Base-by-base conservation (phyloP, 108 stramenopile genomes). In the Cyclotella cryptica region DNA sequence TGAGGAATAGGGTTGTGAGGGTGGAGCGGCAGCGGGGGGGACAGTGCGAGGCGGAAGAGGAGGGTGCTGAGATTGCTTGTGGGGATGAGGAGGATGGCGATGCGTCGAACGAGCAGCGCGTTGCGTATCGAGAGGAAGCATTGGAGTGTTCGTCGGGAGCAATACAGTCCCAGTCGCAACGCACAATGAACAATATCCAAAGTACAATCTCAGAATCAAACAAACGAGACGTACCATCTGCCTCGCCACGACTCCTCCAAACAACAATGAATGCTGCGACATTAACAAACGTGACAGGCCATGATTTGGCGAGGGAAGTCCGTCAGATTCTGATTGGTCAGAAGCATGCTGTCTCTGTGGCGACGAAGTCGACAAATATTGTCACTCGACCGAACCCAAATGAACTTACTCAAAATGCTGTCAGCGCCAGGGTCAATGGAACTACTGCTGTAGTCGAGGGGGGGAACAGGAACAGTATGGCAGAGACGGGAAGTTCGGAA, bases 251-350 rank as follows among this genome's bases (percentile, higher is more conserved):
- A 41, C 13, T 18, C 10, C 64, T 67, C 54, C 75, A 69, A 43
- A 71, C 69, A 9, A 71, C 57, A 71, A 42, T 43, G 40, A 71
- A 71, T 71, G 69, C 87, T 5, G 84, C 85, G 41, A 91, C 90
- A 10, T 65, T 91, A 11, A 77, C 79, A 18, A 88, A 88, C 70
- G 86, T 91, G 0, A 82, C 86, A 0, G 90, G 90, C 9, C 60
- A 78, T 51, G 88, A 87, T 66, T 69, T 91, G 49, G 86, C 84
- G 18, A 70, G 75, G 58, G 91, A 92, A 78, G 77, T 92, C 17
- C 52, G 87, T 65, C 78, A 79, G 49, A 86, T 89, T 29, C 74
- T 91, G 24, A 73, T 86, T 21, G 77, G 77, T n/a, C 85, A 88
- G 63, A 52, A 53, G 11, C 79, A 86, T 47, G 69, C 78, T 3